phyloP scores from a whole-genome alignment of 306 rosid genomes.

The Glycine tomentella region DNA sequence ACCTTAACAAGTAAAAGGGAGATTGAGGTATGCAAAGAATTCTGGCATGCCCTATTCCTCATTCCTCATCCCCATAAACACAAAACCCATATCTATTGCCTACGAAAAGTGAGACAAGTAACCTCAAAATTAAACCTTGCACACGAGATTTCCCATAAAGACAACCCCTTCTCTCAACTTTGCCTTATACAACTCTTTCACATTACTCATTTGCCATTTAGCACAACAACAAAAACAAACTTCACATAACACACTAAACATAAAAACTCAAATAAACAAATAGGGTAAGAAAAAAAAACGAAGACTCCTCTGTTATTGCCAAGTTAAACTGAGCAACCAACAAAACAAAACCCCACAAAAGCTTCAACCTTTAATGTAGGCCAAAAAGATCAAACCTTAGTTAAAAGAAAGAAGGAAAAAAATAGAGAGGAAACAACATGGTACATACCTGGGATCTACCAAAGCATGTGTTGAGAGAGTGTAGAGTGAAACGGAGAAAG shows the following conservation, averaged over 20 bases:
- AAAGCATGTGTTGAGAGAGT: slow-evolving; percentile 31
- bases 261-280: not conserved
- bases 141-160: slow-evolving; percentile 16
- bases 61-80: not conserved
- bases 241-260: slow-evolving; percentile 5
- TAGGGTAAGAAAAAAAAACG: slow-evolving; percentile 1
- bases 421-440: slow-evolving; percentile 1
- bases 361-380: slow-evolving; percentile 33
- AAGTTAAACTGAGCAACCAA: slow-evolving; percentile 33
- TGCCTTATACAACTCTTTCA: slow-evolving; percentile 27
- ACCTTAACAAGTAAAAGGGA: slow-evolving; percentile 34
- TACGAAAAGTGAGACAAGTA: slow-evolving; percentile 9
- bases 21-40: slow-evolving; percentile 4
- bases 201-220: slow-evolving; percentile 19
- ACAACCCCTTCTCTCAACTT: slow-evolving; percentile 24
- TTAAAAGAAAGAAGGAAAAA: not conserved
- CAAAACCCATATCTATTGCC: slow-evolving; percentile 38
- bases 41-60: slow-evolving; percentile 16
- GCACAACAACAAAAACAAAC: slow-evolving; percentile 21
- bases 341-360: slow-evolving; percentile 32
- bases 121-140: slow-evolving; percentile 45
- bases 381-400: not conserved
- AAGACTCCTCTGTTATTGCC: not conserved
- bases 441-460: slow-evolving; percentile 76
- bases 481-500: not conserved